Evolutionary conservation across 495 filamentous ascomycete species (phyloP).

Genomic region (Thermochaetoides thermophila): DNA sequence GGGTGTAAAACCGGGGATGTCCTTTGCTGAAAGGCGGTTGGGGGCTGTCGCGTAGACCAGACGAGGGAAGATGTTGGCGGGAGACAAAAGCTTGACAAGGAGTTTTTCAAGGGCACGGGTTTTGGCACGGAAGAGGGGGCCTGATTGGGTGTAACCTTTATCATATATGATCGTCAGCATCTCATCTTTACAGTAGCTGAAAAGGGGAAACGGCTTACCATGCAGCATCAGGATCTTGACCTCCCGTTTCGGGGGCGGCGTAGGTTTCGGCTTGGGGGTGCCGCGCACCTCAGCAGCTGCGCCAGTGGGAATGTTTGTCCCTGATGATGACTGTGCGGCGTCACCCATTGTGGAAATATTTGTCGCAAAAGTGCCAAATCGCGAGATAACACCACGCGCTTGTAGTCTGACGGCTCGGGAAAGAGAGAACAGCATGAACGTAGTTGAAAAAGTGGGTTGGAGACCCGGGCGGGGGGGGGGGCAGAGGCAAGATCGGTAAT

Average conservation of each 20-base stretch:
- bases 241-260: conserved; percentile 20
- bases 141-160: conserved; percentile 79
- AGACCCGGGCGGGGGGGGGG: no score
- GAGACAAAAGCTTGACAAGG: conserved; percentile 56
- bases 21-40: conserved; percentile 41
- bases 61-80: conserved; percentile 37
- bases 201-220: conserved; percentile 18
- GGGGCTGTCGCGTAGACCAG: conserved; percentile 51
- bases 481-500: no score
- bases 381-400: no score
- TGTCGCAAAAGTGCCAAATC: no score
- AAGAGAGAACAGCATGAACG: not conserved
- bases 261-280: conserved; percentile 2
- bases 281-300: not conserved
- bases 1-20: conserved; percentile 54
- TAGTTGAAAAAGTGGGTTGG: no score
- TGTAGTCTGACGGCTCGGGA: no score
- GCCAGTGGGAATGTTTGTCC: conserved; percentile 1
- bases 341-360: conserved; percentile 10
- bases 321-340: not conserved
- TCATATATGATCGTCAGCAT: conserved; percentile 3
- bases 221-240: conserved; percentile 45
- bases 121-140: conserved; percentile 74
- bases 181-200: no score
- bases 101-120: conserved; percentile 72